These are phyloP conservation scores for Aureobasidium musti DNA, from an alignment of 2,329 filamentous ascomycete species.

Conservation along the genomic window DNA sequence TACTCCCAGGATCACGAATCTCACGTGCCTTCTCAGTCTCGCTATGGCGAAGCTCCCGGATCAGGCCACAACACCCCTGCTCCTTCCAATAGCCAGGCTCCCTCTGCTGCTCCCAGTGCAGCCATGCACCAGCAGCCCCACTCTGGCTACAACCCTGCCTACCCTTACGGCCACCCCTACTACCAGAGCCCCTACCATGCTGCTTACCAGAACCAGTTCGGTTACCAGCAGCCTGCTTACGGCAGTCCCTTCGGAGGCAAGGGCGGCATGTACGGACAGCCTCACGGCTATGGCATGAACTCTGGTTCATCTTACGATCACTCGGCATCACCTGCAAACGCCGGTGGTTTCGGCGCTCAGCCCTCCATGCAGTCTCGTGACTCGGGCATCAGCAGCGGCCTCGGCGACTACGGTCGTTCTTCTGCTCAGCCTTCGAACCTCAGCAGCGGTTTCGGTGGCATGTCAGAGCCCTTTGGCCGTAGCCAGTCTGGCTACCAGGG, in stretches of 20 bases:
- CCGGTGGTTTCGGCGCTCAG: conserved; percentile 52
- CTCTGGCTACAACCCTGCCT: conserved; percentile 55
- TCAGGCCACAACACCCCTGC: conserved; percentile 92
- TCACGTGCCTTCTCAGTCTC: conserved; percentile 59
- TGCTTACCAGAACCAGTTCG: conserved; percentile 65
- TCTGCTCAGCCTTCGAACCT: conserved; percentile 58
- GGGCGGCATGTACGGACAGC: conserved; percentile 64
- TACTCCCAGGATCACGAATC: conserved; percentile 6
- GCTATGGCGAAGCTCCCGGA: conserved; percentile 74
- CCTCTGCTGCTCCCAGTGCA: conserved; percentile 48
- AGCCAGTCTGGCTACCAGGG: conserved; percentile 59
- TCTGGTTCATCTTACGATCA: conserved; percentile 60
- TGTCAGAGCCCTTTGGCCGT: conserved; percentile 63
- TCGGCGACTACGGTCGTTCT: conserved; percentile 60
- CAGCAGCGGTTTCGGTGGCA: conserved; percentile 53
- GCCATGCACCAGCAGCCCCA: conserved; percentile 53
- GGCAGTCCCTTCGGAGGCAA: conserved; percentile 56
- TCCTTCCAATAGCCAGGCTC: conserved; percentile 63
- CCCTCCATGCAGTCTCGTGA: conserved; percentile 51
- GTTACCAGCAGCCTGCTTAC: conserved; percentile 48
- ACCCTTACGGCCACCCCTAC: conserved; percentile 62
- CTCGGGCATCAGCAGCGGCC: conserved; percentile 51
- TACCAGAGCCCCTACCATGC: conserved; percentile 64
- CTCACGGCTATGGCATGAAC: conserved; percentile 60
- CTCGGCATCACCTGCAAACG: conserved; percentile 64